Evolutionary conservation across 176 grass and related monocot species (phyloP), one percentile per base, ranked within the genome.

Genomic region (Cenchrus fungigraminus): DNA sequence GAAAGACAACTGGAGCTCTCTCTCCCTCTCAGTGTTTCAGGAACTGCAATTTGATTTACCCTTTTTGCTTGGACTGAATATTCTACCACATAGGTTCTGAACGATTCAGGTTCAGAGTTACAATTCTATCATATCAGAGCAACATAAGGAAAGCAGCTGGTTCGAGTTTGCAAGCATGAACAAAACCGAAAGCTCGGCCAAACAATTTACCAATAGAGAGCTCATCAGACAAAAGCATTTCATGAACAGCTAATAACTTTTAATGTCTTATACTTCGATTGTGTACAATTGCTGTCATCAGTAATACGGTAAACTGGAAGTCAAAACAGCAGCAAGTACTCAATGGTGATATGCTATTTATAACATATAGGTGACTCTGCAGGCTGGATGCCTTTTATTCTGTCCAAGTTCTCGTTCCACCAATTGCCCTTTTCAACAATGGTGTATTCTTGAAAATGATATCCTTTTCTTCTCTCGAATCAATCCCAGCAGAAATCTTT

Each of bases 371-470:
- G 44, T 64, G 5, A 43, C 68, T 61, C 51, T 34, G 32, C 71
- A 77, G 59, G 68, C 73, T 61, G 43, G 14, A 22, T 53, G 59
- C 61, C 19, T 68, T 76, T 90, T 87, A 90, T 87, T 87, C 62
- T 61, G 79, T 66, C 67, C 40, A 31, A 32, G 51, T 74, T 74
- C 49, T 59, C 43, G 66, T 20, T 43, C 6, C 40, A n/a, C 60
- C 40, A 40, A 74, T 84, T 65, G 22, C 60, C 51, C 57, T 60
- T 45, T 45, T 60, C 15, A 10, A 9, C 56, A 52, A 72, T n/a
- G 50, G 28, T 72, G 61, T 68, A 12, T 43, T 51, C 69, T 79
- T 69, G 8, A 44, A 60, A 68, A 75, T 40, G 67, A 20, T 61
- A 14, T n/a, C 12, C 52, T 79, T 44, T 37, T 32, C 19, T 79